Evolutionary conservation across 495 filamentous ascomycete genomes (phyloP).

Genomic region (Ramalina peruviana): DNA sequence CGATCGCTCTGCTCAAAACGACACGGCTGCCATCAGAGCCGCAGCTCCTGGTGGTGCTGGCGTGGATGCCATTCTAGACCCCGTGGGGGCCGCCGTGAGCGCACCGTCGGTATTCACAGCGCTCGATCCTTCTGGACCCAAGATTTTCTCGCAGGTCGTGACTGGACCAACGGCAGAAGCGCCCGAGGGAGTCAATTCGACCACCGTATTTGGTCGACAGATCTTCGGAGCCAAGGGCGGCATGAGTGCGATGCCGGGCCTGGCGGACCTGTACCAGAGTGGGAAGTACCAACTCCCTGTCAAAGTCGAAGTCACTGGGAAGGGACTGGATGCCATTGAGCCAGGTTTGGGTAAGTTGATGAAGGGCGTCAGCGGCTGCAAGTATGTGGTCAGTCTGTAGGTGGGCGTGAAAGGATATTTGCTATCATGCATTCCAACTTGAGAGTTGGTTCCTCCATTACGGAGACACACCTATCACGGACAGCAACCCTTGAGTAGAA

Average conservation of each 20-base stretch:
- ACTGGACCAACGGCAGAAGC: slow-evolving; percentile 14
- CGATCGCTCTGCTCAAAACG: slow-evolving; percentile 15
- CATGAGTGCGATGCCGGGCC: background rate
- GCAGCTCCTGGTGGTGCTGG: slow-evolving; percentile 19
- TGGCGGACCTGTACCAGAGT: background rate
- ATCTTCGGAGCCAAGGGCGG: background rate
- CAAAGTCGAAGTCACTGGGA: background rate
- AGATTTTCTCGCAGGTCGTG: slow-evolving; percentile 23
- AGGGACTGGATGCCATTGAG: background rate
- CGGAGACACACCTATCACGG: no score
- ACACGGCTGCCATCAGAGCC: slow-evolving; percentile 18
- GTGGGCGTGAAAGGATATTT: background rate
- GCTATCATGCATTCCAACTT: no score
- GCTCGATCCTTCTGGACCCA: slow-evolving; percentile 19
- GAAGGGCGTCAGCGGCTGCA: background rate
- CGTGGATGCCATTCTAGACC: slow-evolving; percentile 30
- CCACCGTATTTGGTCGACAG: background rate
- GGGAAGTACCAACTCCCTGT: background rate
- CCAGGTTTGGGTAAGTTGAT: background rate
- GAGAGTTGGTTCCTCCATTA: no score
- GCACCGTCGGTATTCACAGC: slow-evolving; percentile 14
- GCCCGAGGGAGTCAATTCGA: background rate
- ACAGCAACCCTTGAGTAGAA: no score
- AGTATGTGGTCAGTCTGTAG: slow-evolving; percentile 1
- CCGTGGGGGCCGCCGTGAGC: slow-evolving; percentile 16